phyloP scores from a whole-genome alignment of 257 asterid species.

The Solanum medicagineum region DNA sequence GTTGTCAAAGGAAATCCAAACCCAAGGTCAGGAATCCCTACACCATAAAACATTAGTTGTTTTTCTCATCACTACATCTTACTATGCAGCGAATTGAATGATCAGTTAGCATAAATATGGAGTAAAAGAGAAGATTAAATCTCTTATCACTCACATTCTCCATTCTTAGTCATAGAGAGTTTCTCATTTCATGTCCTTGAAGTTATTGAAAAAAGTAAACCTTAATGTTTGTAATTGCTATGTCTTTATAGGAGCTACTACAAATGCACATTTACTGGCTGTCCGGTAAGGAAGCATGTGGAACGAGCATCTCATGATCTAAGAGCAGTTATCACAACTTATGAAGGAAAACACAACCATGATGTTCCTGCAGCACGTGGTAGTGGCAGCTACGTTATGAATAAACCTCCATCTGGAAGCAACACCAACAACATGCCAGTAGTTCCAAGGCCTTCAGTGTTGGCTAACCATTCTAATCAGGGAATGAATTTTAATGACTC shows the following conservation, averaged over 20 bases:
- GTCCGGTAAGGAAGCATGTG: constrained; percentile 84
- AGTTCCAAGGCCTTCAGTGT: constrained; percentile 35
- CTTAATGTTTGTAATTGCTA: not conserved
- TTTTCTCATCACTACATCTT: not conserved
- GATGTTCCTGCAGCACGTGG: constrained; percentile 94
- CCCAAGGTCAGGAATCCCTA: constrained; percentile 49
- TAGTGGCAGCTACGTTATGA: constrained; percentile 36
- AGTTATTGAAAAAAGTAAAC: not conserved
- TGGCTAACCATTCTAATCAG: constrained; percentile 20
- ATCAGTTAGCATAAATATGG: not conserved
- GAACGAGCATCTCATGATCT: constrained; percentile 82
- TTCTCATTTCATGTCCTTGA: not conserved
- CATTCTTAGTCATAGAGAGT: not conserved
- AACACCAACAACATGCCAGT: constrained; percentile 10
- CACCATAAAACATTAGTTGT: not conserved
- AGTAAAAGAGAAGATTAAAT: not conserved
- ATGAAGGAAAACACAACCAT: constrained; percentile 92
- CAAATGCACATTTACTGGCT: constrained; percentile 74
- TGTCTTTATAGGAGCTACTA: constrained; percentile 68
- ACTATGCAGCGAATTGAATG: not conserved
- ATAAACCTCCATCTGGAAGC: constrained; percentile 24
- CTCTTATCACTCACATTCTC: not conserved
- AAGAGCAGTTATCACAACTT: constrained; percentile 79
- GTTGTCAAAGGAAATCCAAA: constrained; percentile 93
- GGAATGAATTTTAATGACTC: constrained; percentile 23